Evolutionary conservation across 2,329 filamentous ascomycete species (phyloP).

Genomic region (Exophiala lecanii-corni): DNA sequence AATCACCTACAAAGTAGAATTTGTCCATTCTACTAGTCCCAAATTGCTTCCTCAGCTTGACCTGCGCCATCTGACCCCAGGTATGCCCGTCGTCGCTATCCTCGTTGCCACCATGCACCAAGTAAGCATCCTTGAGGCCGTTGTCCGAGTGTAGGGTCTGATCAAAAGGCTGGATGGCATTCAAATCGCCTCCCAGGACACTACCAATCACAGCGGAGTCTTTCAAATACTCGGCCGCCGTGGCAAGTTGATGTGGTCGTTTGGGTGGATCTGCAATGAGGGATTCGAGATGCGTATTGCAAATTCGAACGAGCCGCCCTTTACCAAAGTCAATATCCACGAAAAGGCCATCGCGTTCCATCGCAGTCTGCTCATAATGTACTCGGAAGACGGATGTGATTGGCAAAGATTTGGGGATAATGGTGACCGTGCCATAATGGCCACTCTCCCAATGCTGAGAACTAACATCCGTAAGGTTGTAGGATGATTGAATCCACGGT

Average conservation of each 20-base stretch:
- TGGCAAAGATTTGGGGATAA: conserved; percentile 46
- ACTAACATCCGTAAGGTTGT: conserved; percentile 47
- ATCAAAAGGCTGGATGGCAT: conserved; percentile 55
- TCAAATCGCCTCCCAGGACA: conserved; percentile 53
- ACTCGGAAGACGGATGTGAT: conserved; percentile 48
- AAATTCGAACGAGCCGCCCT: conserved; percentile 40
- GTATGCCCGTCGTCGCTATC: conserved; percentile 51
- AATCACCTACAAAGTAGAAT: conserved; percentile 48
- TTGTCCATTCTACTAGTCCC: conserved; percentile 54
- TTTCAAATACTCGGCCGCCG: conserved; percentile 43
- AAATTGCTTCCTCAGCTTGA: conserved; percentile 39
- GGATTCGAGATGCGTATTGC: conserved; percentile 56
- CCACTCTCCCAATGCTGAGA: conserved; percentile 41
- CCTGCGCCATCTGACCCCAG: conserved; percentile 53
- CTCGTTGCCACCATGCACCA: conserved; percentile 49
- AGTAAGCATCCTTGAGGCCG: conserved; percentile 48
- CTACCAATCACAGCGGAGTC: conserved; percentile 30
- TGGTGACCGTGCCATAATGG: conserved; percentile 50
- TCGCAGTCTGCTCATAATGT: conserved; percentile 45
- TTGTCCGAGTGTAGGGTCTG: conserved; percentile 45
- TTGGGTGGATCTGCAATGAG: conserved; percentile 46
- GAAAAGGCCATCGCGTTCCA: conserved; percentile 53
- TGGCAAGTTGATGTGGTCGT: conserved; percentile 46
- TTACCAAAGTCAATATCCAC: conserved; percentile 42
- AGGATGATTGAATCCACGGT: conserved; percentile 46